These are phyloP conservation scores for Fonsecaea multimorphosa DNA, from an alignment of 2,329 filamentous ascomycete species.

Conservation along the genomic window DNA sequence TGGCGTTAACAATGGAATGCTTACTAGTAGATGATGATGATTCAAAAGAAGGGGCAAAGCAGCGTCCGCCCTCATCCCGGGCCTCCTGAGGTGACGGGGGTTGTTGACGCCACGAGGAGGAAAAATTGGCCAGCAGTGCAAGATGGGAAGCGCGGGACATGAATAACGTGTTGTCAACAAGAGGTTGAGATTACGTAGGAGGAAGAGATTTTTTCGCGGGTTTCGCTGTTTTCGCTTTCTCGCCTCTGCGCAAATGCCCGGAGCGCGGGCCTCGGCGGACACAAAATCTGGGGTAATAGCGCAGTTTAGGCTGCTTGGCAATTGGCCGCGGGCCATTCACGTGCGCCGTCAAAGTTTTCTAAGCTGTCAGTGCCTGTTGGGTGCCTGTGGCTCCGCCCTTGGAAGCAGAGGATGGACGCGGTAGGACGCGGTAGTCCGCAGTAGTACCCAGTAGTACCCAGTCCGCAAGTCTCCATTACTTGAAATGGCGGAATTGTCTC, in stretches of 20 bases:
- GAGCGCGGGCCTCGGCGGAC: conserved; percentile 5
- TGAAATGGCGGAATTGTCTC: conserved; percentile 7
- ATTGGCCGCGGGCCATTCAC: conserved; percentile 12
- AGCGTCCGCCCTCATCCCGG: too few relatives aligned
- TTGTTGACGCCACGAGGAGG: conserved; percentile 11
- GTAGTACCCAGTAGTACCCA: too few relatives aligned
- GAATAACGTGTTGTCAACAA: conserved; percentile 31
- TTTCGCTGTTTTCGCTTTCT: too few relatives aligned
- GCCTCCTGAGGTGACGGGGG: background rate
- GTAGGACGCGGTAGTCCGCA: too few relatives aligned
- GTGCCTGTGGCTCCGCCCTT: background rate
- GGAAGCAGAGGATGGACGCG: too few relatives aligned
- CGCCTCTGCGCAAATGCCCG: conserved; percentile 25
- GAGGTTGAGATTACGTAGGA: conserved; percentile 32
- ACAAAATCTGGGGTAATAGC: conserved; percentile 17
- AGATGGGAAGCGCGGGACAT: background rate
- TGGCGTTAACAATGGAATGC: background rate
- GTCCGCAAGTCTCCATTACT: background rate
- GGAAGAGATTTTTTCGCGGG: conserved; percentile 9
- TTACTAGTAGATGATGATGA: background rate
- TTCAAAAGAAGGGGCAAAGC: conserved; percentile 2
- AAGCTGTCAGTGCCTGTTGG: too few relatives aligned
- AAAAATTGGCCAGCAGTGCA: conserved; percentile 4
- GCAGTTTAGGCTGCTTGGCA: background rate
- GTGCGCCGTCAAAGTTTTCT: conserved; percentile 26